These are phyloP conservation scores for Dicorynia guianensis DNA, from an alignment of 306 rosid species.

Conservation along the genomic window DNA sequence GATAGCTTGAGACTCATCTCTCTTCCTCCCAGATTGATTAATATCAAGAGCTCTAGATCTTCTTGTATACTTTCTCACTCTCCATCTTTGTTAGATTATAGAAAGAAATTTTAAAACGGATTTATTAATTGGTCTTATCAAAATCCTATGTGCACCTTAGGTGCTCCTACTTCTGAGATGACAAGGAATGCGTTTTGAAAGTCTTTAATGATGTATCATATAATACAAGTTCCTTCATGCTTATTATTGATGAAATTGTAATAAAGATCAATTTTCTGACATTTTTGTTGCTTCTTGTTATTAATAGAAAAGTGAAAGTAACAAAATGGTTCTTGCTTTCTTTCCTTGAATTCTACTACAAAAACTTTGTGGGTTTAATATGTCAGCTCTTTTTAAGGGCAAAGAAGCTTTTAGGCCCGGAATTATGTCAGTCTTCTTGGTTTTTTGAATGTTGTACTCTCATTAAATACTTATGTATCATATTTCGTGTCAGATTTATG, in stretches of 20 bases:
- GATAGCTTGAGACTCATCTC: neutral
- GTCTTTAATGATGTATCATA: too few relatives aligned
- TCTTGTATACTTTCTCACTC: too few relatives aligned
- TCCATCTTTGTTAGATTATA: too few relatives aligned
- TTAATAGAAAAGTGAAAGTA: constrained; percentile 1
- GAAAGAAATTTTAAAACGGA: neutral
- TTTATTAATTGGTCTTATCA: neutral
- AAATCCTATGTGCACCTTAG: too few relatives aligned
- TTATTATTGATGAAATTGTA: too few relatives aligned
- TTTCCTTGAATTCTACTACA: constrained; percentile 30
- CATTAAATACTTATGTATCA: constrained; percentile 24
- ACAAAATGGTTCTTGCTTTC: constrained; percentile 30
- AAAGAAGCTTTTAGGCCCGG: constrained; percentile 31
- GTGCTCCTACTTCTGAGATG: too few relatives aligned
- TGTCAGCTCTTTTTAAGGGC: constrained; percentile 28
- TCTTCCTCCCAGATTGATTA: too few relatives aligned
- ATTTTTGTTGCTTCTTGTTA: constrained; percentile 17
- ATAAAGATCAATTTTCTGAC: too few relatives aligned
- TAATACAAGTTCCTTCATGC: too few relatives aligned
- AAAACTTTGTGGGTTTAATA: constrained; percentile 31
- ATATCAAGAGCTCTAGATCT: too few relatives aligned
- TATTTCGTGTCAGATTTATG: constrained; percentile 67
- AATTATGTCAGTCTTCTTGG: constrained; percentile 22
- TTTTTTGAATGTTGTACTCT: constrained; percentile 31
- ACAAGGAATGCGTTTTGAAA: too few relatives aligned